phyloP scores from a whole-genome alignment of 139 green algal species.

The Chlorella sp. region DNA sequence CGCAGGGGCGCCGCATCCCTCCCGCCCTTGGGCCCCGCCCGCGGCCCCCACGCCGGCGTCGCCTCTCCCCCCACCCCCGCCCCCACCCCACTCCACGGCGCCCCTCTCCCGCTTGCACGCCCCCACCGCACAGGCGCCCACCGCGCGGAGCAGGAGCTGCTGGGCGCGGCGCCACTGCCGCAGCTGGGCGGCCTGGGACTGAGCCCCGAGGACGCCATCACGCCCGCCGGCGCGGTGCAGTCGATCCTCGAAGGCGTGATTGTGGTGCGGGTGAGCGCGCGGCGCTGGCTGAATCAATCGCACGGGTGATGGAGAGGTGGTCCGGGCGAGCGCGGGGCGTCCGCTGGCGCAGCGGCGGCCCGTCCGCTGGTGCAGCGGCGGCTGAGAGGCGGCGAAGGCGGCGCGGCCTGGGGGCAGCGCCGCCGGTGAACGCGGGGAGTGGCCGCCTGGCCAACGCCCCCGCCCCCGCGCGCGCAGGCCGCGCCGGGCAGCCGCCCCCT shows the following conservation, averaged over 20 bases:
- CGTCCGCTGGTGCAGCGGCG: not conserved
- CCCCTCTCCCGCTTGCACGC: no score
- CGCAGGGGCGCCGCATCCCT: no score
- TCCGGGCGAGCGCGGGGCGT: not conserved
- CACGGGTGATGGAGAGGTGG: not conserved
- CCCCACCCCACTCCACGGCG: no score
- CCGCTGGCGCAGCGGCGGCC: not conserved
- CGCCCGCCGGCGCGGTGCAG: constrained; percentile 34
- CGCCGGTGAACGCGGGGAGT: not conserved
- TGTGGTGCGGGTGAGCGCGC: constrained; percentile 42
- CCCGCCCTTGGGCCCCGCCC: no score
- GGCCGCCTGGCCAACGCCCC: not conserved
- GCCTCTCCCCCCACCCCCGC: no score
- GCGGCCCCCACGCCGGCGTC: no score
- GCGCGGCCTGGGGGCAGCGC: not conserved
- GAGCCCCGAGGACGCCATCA: constrained; percentile 21
- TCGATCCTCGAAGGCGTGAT: constrained; percentile 50
- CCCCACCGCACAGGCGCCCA: no score
- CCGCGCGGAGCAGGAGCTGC: constrained; percentile 20
- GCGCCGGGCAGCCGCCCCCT: constrained; percentile 26
- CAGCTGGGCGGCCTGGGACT: constrained; percentile 34
- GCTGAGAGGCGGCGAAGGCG: not conserved
- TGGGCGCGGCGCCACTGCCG: constrained; percentile 29
- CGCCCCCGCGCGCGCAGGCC: constrained; percentile 9
- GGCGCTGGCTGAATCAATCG: not conserved